Conservation (phyloP, 805 yeast species). For the Ogataea henricii region DNA sequence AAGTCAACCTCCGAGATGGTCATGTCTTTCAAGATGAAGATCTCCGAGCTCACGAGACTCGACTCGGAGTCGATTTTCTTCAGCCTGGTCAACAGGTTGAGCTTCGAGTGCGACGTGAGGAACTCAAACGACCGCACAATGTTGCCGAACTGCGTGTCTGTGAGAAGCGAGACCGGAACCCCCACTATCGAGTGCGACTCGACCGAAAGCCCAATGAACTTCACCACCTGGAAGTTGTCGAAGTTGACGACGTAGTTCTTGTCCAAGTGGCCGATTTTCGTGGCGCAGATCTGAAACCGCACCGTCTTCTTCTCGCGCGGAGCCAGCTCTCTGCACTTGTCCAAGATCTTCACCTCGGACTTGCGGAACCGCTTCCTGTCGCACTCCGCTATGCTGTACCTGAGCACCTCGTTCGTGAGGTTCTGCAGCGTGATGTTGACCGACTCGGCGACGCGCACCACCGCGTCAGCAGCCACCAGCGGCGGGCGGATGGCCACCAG, state of each 20-base stretch:
- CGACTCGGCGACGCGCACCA: conserved; percentile 37
- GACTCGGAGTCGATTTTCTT: conserved; percentile 11
- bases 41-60: conserved; percentile 16
- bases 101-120: conserved; percentile 15
- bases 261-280: conserved; percentile 17
- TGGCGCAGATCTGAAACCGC: conserved; percentile 14
- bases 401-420: conserved; percentile 37
- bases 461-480: conserved; percentile 42
- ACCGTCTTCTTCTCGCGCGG: conserved; percentile 34
- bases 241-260: conserved; percentile 20
- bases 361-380: conserved; percentile 27
- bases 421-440: conserved; percentile 36
- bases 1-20: conserved; percentile 18
- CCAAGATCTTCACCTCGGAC: conserved; percentile 19
- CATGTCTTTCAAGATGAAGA: conserved; percentile 19
- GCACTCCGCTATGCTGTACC: conserved; percentile 40
- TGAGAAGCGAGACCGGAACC: conserved; percentile 37
- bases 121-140: conserved; percentile 25
- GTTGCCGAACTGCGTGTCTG: conserved; percentile 25
- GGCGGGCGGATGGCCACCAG: conserved; percentile 48
- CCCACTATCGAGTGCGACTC: conserved; percentile 36
- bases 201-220: conserved; percentile 25
- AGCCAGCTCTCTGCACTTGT: conserved; percentile 26
- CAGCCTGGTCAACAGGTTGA: conserved; percentile 11
- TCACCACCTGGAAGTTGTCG: conserved; percentile 15